Conservation (phyloP, 148 eudicot genomes). For the Salicornia ramosissima region DNA sequence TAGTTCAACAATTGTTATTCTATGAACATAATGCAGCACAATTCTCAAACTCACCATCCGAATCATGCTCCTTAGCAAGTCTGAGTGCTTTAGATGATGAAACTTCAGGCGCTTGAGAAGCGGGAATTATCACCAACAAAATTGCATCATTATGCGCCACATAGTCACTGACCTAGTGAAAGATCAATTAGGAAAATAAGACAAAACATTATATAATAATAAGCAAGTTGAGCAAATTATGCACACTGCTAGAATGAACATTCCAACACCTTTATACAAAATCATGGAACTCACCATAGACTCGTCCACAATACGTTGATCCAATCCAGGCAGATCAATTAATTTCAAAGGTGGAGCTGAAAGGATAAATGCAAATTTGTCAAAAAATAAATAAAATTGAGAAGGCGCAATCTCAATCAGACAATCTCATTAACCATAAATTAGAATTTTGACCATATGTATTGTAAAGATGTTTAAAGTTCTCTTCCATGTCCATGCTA, state of each 20-base stretch:
- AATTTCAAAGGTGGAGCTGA: constrained; percentile 91
- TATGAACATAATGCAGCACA: neutral
- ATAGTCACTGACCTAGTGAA: constrained; percentile 62
- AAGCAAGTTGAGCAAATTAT: neutral
- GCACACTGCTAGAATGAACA: neutral
- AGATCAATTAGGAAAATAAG: constrained; percentile 23
- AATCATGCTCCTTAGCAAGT: constrained; percentile 86
- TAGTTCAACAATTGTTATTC: neutral
- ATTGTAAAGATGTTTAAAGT: no score
- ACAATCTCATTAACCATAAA: neutral
- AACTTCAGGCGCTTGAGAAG: constrained; percentile 82
- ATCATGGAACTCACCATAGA: constrained; percentile 57
- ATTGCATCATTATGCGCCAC: constrained; percentile 89
- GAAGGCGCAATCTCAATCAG: neutral
- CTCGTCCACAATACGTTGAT: constrained; percentile 85
- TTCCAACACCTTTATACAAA: neutral
- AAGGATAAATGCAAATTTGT: neutral
- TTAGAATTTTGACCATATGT: no score
- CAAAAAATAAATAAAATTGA: neutral
- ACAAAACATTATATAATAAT: constrained; percentile 10
- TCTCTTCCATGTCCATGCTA: no score
- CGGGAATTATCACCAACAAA: constrained; percentile 85
- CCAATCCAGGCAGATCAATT: constrained; percentile 93
- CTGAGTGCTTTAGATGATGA: constrained; percentile 80
- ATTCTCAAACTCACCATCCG: constrained; percentile 57